Base-by-base conservation (phyloP, 805 yeast genomes). In the Wickerhamomyces mucosus region DNA sequence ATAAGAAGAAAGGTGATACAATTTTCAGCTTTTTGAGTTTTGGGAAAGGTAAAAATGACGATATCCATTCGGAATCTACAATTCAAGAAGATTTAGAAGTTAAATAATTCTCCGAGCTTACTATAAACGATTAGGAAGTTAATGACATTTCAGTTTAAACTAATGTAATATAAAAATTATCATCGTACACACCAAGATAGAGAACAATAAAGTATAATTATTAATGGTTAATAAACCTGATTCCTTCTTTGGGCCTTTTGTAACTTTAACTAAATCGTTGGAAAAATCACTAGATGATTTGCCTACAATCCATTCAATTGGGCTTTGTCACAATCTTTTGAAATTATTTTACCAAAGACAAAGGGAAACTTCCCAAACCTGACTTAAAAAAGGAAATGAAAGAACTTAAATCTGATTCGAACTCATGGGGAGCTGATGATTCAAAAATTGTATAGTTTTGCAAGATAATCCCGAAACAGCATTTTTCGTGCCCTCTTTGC, bases 1-100 rank as follows among this genome's bases (percentile, higher is more conserved):
- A 42, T 34, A 37, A 34, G 5, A 32, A 35, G 18, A 37, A 42
- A 14, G 37, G 32, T 14, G 53, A 48, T 28, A 40, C 40, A 20
- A 39, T 48, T 13, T 29, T 21, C 19, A 28, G 29, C 16, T 48
- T 45, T 35, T 14, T 45, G 15, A 20, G 13, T 11, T 6, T 21
- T 21, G 11, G 11, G 14, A 21, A 21, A 10, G 13, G 13, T 11
- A 21, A 21, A 6, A 12, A 21, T 11, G 24, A 21, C 24, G 12
- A n/a, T n/a, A n/a, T n/a, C n/a, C n/a, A n/a, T n/a, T n/a, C n/a
- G n/a, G n/a, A n/a, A n/a, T n/a, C n/a, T n/a, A n/a, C n/a, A n/a
- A n/a, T n/a, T n/a, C n/a, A n/a, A n/a, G n/a, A n/a, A n/a, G n/a
- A n/a, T n/a, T n/a, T n/a, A n/a, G n/a, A n/a, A n/a, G n/a, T n/a